Percentiles rank a stretch among this genome's conserved stretches.
These are phyloP conservation scores for Allomyces macrogynus DNA, from an alignment of 192 early-diverging fungal species.

Conservation along the genomic window DNA sequence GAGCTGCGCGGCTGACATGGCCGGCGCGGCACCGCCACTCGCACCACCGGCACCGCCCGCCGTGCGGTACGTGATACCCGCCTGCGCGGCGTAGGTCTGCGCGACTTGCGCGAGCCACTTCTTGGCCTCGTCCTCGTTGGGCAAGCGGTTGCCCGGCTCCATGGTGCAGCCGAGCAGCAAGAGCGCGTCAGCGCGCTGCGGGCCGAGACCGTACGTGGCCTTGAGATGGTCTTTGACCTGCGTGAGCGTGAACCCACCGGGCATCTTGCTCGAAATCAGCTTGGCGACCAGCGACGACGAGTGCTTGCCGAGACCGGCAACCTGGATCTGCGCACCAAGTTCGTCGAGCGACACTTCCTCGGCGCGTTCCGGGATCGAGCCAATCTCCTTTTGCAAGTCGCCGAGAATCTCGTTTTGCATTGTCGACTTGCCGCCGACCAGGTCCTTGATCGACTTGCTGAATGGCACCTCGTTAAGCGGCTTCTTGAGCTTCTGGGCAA, in stretches of 20 bases:
- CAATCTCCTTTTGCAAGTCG: conserved; percentile 83
- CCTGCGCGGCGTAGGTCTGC: conserved; percentile 42
- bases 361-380: conserved; percentile 66
- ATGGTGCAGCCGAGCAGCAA: conserved; percentile 57
- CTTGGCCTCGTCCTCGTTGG: conserved; percentile 48
- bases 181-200: conserved; percentile 48
- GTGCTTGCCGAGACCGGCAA: conserved; percentile 61
- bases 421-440: conserved; percentile 88
- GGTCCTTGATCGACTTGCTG: conserved; percentile 71
- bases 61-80: conserved; percentile 39
- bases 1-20: conserved; percentile 78
- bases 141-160: conserved; percentile 65
- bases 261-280: conserved; percentile 75
- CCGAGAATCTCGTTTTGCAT: conserved; percentile 92
- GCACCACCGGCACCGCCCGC: conserved; percentile 24
- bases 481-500: conserved; percentile 84
- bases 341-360: conserved; percentile 77
- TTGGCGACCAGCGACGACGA: conserved; percentile 49
- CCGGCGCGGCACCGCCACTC: conserved; percentile 30
- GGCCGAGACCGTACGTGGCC: conserved; percentile 49
- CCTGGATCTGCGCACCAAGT: conserved; percentile 38
- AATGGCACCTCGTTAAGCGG: conserved; percentile 46
- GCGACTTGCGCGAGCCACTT: conserved; percentile 58
- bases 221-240: conserved; percentile 54
- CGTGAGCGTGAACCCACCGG: conserved; percentile 66